phyloP scores from a whole-genome alignment of 805 yeast species.

The Ogataea zsoltii region DNA sequence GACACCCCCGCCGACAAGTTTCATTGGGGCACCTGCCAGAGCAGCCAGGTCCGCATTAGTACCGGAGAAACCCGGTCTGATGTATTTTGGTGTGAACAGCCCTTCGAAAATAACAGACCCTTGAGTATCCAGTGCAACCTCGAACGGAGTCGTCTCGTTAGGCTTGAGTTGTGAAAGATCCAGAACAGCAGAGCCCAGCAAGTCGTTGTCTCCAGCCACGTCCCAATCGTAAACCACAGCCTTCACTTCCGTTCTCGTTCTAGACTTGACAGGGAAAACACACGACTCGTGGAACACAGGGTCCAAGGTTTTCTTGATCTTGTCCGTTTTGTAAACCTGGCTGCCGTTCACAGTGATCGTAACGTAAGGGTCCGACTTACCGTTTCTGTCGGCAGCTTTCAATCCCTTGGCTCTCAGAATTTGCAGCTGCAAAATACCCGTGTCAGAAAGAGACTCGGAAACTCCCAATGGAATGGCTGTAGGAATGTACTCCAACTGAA shows the following conservation, averaged over 20 bases:
- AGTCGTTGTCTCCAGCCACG: conserved; percentile 66
- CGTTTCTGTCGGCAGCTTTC: conserved; percentile 65
- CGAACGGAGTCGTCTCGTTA: conserved; percentile 41
- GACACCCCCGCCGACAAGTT: conserved; percentile 38
- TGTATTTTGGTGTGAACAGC: conserved; percentile 62
- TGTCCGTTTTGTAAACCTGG: conserved; percentile 57
- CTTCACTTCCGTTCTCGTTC: conserved; percentile 51
- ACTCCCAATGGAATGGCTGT: conserved; percentile 52
- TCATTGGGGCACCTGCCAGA: conserved; percentile 36
- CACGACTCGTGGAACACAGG: conserved; percentile 78
- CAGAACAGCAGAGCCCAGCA: conserved; percentile 52
- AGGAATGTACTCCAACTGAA: conserved; percentile 65
- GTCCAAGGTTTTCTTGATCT: conserved; percentile 62
- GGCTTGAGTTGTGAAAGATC: conserved; percentile 54
- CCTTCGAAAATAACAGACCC: conserved; percentile 59
- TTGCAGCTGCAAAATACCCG: conserved; percentile 61
- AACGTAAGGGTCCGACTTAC: conserved; percentile 74
- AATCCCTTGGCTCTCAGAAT: conserved; percentile 57
- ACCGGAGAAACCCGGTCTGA: conserved; percentile 58
- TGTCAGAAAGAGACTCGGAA: conserved; percentile 64
- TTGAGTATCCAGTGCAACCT: conserved; percentile 58
- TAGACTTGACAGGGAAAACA: conserved; percentile 61
- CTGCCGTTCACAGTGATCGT: conserved; percentile 53
- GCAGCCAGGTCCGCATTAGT: conserved; percentile 44
- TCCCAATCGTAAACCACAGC: conserved; percentile 75